A percentile compares a stretch with the other conserved stretches of the same genome.
Evolutionary conservation across 257 asterid species (phyloP).

Genomic region (Nicotiana obtusifolia): DNA sequence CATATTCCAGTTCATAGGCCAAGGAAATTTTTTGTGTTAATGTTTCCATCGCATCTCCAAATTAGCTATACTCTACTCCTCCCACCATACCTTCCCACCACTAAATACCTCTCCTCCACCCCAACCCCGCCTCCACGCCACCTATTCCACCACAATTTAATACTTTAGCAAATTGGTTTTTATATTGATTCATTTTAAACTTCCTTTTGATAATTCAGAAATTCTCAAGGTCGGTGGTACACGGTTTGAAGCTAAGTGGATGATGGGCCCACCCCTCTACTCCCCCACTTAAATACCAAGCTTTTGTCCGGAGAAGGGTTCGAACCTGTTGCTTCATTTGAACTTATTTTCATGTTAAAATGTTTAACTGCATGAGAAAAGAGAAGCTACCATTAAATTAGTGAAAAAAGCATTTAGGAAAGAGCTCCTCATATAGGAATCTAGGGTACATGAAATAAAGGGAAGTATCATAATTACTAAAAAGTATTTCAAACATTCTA

Average conservation of each 20-base stretch:
- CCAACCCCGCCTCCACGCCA: neutral
- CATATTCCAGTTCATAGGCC: neutral
- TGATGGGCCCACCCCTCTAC: too few species aligned
- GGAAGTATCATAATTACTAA: neutral
- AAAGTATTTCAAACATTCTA: too few species aligned
- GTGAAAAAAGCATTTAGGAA: neutral
- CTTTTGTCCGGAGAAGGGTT: too few species aligned
- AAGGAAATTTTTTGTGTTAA: neutral
- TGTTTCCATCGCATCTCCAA: neutral
- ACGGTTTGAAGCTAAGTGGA: too few species aligned
- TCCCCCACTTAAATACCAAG: too few species aligned
- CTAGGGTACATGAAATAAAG: neutral
- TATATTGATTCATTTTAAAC: too few species aligned
- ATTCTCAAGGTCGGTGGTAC: too few species aligned
- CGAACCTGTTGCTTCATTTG: too few species aligned
- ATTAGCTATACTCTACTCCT: neutral
- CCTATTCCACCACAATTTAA: neutral
- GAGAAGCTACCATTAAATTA: too few species aligned
- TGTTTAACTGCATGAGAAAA: too few species aligned
- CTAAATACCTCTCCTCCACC: neutral
- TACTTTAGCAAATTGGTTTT: neutral
- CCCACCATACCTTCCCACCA: neutral
- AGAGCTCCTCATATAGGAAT: neutral
- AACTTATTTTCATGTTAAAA: too few species aligned
- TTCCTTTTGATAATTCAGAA: too few species aligned